Base-by-base conservation (phyloP, 805 yeast species). In the Cyberlindnera xylosilytica region DNA sequence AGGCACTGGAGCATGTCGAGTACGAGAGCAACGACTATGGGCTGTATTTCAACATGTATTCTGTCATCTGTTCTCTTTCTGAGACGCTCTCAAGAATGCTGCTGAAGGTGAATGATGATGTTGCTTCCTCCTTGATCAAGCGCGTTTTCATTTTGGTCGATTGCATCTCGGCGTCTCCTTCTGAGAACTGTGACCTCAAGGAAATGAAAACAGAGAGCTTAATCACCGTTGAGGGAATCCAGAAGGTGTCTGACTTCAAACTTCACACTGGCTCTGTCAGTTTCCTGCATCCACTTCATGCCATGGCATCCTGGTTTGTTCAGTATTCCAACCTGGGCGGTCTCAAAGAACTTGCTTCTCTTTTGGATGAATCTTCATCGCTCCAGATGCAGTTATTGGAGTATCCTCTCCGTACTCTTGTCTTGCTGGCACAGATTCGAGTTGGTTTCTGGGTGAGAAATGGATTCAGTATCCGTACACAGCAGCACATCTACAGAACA, bases 391-490 rank as follows among this genome's bases (percentile, higher is more conserved):
- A 19, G 17, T 24, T 43, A 6, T 75, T 83, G 49, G 96, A 88
- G 49, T 81, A 84, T 49, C 84, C 97, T 0, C 61, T 93, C 17
- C 71, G 95, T 44, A 83, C 90, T 0, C 57, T 88, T 22, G 96
- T 87, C 0, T 62, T 87, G 8, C 63, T 87, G 50, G 79, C 96
- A 0, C 97, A 93, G 55, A 85, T 91, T 8, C 83, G 87, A 46
- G 80, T 85, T 0, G 97, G 97, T 0, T 75, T 84, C 43, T 91
- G 98, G 98, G 97, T 91, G 0, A 75, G 98, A 55, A 91, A 91
- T 62, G 99, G 99, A 0, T 74, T 78, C 45, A 83, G 90, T 31
- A 80, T 88, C 5, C 72, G 84, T 31, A 79, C 81, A 20, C 98
- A 91, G 57, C 72, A 85, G 49, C 83, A 81, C 51, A 79, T 89